Evolutionary conservation across 768 basidiomycete species (phyloP).

Genomic region (Tulasnella sp.): DNA sequence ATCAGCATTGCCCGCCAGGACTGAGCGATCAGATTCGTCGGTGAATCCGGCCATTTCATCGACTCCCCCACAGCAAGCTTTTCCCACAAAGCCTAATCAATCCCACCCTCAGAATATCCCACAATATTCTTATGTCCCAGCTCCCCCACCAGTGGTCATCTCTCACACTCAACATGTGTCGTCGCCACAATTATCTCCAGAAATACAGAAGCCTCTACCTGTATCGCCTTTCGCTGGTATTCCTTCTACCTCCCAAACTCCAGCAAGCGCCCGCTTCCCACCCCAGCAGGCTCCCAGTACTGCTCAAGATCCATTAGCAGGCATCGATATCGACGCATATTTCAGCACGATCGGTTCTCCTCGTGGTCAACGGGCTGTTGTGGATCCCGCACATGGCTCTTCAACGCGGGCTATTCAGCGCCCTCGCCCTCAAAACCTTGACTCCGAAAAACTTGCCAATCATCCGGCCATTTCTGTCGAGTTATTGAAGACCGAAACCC

Average conservation of each 20-base stretch:
- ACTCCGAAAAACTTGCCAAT: neutral
- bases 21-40: neutral
- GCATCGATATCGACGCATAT: conserved; percentile 12
- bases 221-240: neutral
- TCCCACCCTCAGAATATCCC: neutral
- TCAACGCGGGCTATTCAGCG: neutral
- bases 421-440: neutral
- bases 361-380: neutral
- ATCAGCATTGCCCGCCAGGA: neutral
- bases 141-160: neutral
- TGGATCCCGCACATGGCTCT: neutral
- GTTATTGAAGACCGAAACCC: neutral
- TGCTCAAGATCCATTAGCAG: neutral
- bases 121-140: neutral
- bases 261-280: conserved; percentile 11
- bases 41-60: neutral
- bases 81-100: neutral
- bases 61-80: neutral
- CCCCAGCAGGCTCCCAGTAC: neutral
- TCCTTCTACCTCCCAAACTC: neutral
- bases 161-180: neutral
- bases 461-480: neutral
- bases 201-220: conserved; percentile 1
- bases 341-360: conserved; percentile 18
- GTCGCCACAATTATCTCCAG: neutral